Evolutionary conservation across 2,329 filamentous ascomycete species (phyloP), one percentile per base, ranked within the genome.

Genomic region (Cladophialophora chaetospira): DNA sequence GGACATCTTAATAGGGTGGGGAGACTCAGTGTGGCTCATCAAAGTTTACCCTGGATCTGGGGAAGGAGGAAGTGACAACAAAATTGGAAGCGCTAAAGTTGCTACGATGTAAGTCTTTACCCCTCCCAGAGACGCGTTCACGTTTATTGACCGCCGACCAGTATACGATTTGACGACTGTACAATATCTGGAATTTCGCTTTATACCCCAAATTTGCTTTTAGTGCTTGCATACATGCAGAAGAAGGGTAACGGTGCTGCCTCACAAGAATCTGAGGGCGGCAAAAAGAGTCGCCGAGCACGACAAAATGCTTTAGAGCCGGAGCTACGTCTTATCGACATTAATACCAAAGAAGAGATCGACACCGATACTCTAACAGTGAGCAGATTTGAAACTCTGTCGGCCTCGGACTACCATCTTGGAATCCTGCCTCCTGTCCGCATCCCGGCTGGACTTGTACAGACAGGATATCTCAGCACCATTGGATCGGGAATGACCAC

Each of bases 151-250:
- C 71, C 70, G 43, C 70, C 50, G 10, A 48, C 23, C 63, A 92
- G 88, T 74, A 83, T 97, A 74, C 89, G 91, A 61, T 63, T 65
- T 69, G 96, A 94, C 75, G 94, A 99, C 77, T 97, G 94, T 79
- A 91, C 96, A 72, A 91, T 99, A 78, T 96, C 94, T 71, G 94
- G 94, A 68, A 88, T 99, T 73, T 95, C 93, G 63, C 82, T 99
- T 74, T 97, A 97, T 85, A 96, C 91, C 70, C 90, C 91, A 70
- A 94, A 85, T 70, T 81, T 96, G 65, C 82, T 99, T 73, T 83
- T 96, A 67, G 88, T 97, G 68, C 87, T 99, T 75, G 92, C 92
- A 69, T 97, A 95, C 75, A 86, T 91, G 68, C 87, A 87, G 59
- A 84, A 87, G 33, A 88, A 91, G 43, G 79, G 86, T 6, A 82